Conservation (phyloP, 495 filamentous ascomycete genomes). For the Penicillium psychrofluorescens region DNA sequence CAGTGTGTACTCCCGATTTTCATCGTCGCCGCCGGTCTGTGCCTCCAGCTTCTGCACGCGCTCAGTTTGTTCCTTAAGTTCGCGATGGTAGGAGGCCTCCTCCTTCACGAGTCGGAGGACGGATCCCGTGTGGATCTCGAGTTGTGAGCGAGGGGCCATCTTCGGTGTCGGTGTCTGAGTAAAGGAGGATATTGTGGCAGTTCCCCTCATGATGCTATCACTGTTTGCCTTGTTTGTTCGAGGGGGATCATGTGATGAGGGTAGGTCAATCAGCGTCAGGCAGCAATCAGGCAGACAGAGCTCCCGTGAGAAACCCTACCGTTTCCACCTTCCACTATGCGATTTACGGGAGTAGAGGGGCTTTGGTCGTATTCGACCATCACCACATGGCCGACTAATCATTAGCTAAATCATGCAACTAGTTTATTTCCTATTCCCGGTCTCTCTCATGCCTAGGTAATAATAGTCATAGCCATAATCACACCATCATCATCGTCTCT, state of each 20-base stretch:
- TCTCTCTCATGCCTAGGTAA: no score
- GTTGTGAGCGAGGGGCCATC: slow-evolving; percentile 67
- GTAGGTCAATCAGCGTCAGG: no score
- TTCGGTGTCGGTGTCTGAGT: slow-evolving; percentile 3
- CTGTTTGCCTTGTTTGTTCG: slow-evolving; percentile 18
- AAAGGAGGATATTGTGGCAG: background rate
- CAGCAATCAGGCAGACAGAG: no score
- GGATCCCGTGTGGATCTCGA: slow-evolving; percentile 65
- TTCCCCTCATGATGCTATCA: slow-evolving; percentile 14
- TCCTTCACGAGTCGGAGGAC: slow-evolving; percentile 85
- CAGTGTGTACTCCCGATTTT: slow-evolving; percentile 62
- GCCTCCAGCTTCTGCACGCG: slow-evolving; percentile 58
- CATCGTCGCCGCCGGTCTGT: slow-evolving; percentile 44
- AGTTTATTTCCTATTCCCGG: no score
- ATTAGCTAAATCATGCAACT: no score
- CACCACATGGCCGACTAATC: no score
- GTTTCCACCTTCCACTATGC: no score
- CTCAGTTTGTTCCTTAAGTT: slow-evolving; percentile 62
- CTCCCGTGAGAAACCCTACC: no score
- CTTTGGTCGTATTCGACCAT: no score
- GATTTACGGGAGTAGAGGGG: no score
- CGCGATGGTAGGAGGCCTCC: slow-evolving; percentile 80
- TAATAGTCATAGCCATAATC: no score
- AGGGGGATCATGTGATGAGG: slow-evolving; percentile 8
- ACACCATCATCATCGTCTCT: no score